Evolutionary conservation across 805 yeast species (phyloP).

Genomic region (Wickerhamomyces hampshirensis): DNA sequence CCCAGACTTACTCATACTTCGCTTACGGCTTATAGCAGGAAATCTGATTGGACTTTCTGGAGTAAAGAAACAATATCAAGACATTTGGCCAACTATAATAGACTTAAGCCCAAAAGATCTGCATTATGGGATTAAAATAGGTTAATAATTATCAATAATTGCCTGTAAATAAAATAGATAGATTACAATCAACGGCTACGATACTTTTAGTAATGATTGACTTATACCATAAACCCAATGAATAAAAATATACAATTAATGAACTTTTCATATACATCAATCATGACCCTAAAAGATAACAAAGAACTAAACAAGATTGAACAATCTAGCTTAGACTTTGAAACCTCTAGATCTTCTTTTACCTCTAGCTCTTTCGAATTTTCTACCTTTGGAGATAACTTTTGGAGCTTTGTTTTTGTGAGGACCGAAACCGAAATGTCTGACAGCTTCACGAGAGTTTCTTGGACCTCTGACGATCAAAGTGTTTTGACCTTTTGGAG

Average conservation of each 20-base stretch:
- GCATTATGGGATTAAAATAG: slow-evolving; percentile 11
- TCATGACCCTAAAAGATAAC: slow-evolving; percentile 6
- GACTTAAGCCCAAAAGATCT: slow-evolving; percentile 4
- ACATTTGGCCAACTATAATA: slow-evolving; percentile 4
- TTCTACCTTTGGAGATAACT: slow-evolving; percentile 95
- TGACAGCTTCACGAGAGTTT: slow-evolving; percentile 97
- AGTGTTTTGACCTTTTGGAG: slow-evolving; percentile 99
- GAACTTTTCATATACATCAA: slow-evolving; percentile 10
- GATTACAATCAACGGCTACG: slow-evolving; percentile 3
- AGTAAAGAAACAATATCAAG: slow-evolving; percentile 13
- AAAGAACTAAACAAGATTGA: slow-evolving; percentile 1
- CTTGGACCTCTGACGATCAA: slow-evolving; percentile 98
- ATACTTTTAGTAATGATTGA: slow-evolving; percentile 13
- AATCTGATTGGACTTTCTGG: slow-evolving; percentile 16
- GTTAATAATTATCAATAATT: not conserved
- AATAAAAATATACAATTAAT: slow-evolving; percentile 9
- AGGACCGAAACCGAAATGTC: slow-evolving; percentile 99
- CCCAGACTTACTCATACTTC: not conserved
- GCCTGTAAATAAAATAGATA: not conserved
- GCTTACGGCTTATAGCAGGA: not conserved
- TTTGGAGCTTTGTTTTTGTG: slow-evolving; percentile 99
- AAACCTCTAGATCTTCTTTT: slow-evolving; percentile 98
- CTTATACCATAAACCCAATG: slow-evolving; percentile 16
- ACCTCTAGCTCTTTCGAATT: slow-evolving; percentile 99
- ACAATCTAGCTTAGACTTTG: slow-evolving; percentile 77